phyloP scores from a whole-genome alignment of 2,329 filamentous ascomycete species.

The Magnaporthiopsis rhizophila region DNA sequence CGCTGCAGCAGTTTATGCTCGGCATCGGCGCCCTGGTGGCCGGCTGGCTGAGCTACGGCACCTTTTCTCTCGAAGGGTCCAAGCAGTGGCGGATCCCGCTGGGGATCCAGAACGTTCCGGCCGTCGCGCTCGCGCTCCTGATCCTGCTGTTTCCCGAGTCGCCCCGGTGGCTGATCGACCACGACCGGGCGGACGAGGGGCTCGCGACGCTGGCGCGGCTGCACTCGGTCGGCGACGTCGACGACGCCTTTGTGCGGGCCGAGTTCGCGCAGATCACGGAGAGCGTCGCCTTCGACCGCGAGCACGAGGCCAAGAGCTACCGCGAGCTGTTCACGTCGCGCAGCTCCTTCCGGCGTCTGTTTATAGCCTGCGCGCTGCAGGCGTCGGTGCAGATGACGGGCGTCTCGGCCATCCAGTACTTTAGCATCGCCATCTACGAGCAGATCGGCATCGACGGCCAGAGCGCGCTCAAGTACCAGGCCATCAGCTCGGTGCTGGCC shows the following conservation, averaged over 20 bases:
- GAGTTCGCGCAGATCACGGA: slow-evolving; percentile 67
- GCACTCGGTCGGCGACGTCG: slow-evolving; percentile 58
- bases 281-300: slow-evolving; percentile 55
- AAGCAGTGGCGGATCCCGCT: slow-evolving; percentile 45
- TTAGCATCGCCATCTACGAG: slow-evolving; percentile 56
- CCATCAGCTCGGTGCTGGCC: slow-evolving; percentile 64
- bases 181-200: slow-evolving; percentile 57
- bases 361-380: slow-evolving; percentile 62
- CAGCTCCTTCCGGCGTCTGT: slow-evolving; percentile 62
- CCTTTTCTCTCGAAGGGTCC: slow-evolving; percentile 11
- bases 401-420: slow-evolving; percentile 68
- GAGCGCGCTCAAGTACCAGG: slow-evolving; percentile 66
- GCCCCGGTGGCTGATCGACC: slow-evolving; percentile 67
- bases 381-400: slow-evolving; percentile 68
- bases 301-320: slow-evolving; percentile 63
- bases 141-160: slow-evolving; percentile 66
- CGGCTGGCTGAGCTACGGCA: slow-evolving; percentile 65
- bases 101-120: slow-evolving; percentile 55
- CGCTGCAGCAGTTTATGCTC: slow-evolving; percentile 76
- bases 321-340: slow-evolving; percentile 56
- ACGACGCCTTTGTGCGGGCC: slow-evolving; percentile 62
- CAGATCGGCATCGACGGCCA: slow-evolving; percentile 60
- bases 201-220: slow-evolving; percentile 59
- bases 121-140: slow-evolving; percentile 52
- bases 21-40: slow-evolving; percentile 67